Evolutionary conservation across 495 filamentous ascomycete genomes (phyloP).

Genomic region (Hypoxylon lenormandii): DNA sequence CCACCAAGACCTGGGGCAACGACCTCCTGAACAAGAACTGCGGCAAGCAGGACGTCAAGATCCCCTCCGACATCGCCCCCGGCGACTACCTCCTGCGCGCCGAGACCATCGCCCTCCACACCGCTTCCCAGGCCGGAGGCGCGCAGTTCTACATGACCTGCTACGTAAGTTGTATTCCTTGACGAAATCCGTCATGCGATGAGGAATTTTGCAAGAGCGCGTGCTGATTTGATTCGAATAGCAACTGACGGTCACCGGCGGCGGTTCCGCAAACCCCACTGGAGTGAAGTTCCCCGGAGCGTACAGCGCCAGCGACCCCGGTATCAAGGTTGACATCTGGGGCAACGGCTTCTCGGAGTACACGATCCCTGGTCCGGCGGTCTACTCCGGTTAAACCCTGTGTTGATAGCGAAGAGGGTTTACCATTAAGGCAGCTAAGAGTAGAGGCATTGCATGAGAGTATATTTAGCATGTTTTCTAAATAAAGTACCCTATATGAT

Average conservation of each 20-base stretch:
- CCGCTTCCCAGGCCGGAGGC: conserved; percentile 52
- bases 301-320: conserved; percentile 63
- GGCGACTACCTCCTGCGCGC: conserved; percentile 68
- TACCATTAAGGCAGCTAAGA: background rate
- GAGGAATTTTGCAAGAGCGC: no score
- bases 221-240: conserved; percentile 19
- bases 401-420: background rate
- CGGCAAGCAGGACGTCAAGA: conserved; percentile 62
- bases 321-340: conserved; percentile 65
- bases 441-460: background rate
- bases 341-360: conserved; percentile 42
- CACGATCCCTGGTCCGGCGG: conserved; percentile 40
- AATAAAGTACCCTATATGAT: no score
- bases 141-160: conserved; percentile 68
- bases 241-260: conserved; percentile 58
- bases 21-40: conserved; percentile 66
- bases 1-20: conserved; percentile 65
- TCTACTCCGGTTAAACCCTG: conserved; percentile 23
- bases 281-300: conserved; percentile 63
- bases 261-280: conserved; percentile 54
- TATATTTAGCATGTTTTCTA: no score
- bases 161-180: conserved; percentile 53
- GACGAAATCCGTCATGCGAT: no score
- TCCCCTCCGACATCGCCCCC: conserved; percentile 61
- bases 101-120: conserved; percentile 66